Evolutionary conservation across 192 early-diverging fungal genomes (phyloP).

Genomic region (Coemansia sp.): DNA sequence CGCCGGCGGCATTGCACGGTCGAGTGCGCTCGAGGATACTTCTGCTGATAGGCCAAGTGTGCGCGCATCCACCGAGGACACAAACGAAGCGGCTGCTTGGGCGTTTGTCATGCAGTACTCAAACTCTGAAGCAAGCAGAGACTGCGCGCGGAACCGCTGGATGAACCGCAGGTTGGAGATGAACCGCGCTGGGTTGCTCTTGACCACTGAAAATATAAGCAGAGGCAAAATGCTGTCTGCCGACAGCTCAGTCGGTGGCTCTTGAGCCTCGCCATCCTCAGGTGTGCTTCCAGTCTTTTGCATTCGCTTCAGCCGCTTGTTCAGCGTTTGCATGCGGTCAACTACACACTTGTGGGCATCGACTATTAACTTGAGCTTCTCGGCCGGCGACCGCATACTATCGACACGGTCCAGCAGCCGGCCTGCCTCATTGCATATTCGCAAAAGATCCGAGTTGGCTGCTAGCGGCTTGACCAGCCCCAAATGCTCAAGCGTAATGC

Average conservation of each 20-base stretch:
- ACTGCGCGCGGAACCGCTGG: conserved; percentile 42
- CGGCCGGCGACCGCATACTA: conserved; percentile 35
- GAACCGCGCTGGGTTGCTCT: conserved; percentile 66
- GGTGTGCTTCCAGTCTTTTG: neutral
- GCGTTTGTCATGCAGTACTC: conserved; percentile 55
- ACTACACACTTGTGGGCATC: conserved; percentile 48
- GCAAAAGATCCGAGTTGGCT: conserved; percentile 17
- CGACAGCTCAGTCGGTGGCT: conserved; percentile 16
- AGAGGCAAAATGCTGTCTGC: conserved; percentile 70
- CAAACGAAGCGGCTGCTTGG: conserved; percentile 43
- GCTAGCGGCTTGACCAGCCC: conserved; percentile 44
- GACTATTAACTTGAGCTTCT: conserved; percentile 49
- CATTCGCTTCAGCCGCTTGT: conserved; percentile 12
- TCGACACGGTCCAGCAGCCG: conserved; percentile 31
- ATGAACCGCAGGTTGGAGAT: conserved; percentile 67
- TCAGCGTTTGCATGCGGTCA: conserved; percentile 40
- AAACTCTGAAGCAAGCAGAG: conserved; percentile 43
- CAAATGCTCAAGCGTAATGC: conserved; percentile 60
- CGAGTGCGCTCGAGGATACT: conserved; percentile 30
- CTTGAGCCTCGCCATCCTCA: neutral
- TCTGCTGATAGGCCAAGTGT: conserved; percentile 36
- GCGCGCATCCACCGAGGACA: conserved; percentile 42
- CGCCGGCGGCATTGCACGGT: conserved; percentile 24
- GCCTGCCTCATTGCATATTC: conserved; percentile 34
- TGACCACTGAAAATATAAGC: conserved; percentile 67